Evolutionary conservation across 345 rosid species (phyloP).

Genomic region (Bruguiera gymnorhiza): DNA sequence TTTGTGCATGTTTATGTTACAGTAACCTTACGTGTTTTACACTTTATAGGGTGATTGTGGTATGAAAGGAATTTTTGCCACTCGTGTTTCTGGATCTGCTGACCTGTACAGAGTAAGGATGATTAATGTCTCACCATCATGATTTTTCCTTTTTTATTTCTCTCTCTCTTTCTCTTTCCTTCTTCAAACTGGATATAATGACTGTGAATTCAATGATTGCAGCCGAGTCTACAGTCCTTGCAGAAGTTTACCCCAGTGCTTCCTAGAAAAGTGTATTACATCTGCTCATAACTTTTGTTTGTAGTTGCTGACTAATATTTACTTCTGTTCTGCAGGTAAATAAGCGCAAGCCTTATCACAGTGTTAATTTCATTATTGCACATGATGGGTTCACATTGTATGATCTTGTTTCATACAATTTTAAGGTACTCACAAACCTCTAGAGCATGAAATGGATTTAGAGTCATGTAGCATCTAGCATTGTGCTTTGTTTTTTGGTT

Average conservation of each 20-base stretch:
- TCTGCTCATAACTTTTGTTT: not conserved
- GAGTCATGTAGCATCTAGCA: not conserved
- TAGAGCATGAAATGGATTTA: constrained; percentile 8
- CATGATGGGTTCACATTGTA: constrained; percentile 90
- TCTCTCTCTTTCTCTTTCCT: not conserved
- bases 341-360: constrained; percentile 83
- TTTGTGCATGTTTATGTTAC: no score
- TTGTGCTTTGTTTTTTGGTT: constrained; percentile 17
- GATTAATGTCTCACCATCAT: constrained; percentile 10
- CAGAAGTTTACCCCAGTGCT: not conserved
- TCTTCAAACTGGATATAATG: no score
- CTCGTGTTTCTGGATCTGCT: constrained; percentile 85
- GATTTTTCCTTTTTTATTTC: not conserved
- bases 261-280: not conserved
- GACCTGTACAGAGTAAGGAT: constrained; percentile 67
- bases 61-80: constrained; percentile 88
- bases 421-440: constrained; percentile 50
- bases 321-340: constrained; percentile 50
- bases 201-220: no score
- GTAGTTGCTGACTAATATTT: not conserved
- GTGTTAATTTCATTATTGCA: constrained; percentile 76
- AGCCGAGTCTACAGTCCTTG: not conserved
- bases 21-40: constrained; percentile 3
- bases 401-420: constrained; percentile 87
- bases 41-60: constrained; percentile 74